Percentiles rank a stretch among this genome's conserved stretches.
These are phyloP conservation scores for Graphiopsis chlorocephala DNA, from an alignment of 2,329 filamentous ascomycete species.

Conservation along the genomic window DNA sequence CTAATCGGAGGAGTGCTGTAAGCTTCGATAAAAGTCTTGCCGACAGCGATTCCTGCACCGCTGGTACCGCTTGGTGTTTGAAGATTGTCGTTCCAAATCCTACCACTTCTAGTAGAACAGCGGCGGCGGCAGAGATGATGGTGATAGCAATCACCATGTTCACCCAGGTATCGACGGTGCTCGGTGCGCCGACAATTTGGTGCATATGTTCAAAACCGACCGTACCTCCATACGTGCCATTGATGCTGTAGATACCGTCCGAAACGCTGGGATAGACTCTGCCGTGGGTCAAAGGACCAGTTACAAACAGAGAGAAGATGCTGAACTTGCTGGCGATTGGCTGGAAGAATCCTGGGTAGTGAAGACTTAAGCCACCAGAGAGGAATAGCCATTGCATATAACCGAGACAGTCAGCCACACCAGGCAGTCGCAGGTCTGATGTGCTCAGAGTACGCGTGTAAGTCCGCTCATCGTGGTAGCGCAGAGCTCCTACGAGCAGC, in stretches of 20 bases:
- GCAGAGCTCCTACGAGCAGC: not conserved
- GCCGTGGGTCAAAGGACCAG: not conserved
- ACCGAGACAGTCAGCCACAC: not conserved
- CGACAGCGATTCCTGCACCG: not conserved
- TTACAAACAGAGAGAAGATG: constrained; percentile 1
- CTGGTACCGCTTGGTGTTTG: not conserved
- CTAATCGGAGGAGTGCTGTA: not conserved
- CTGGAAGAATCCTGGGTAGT: constrained; percentile 10
- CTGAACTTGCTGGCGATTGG: constrained; percentile 5
- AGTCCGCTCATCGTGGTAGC: not conserved
- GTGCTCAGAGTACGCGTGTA: not conserved
- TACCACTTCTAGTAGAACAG: not conserved
- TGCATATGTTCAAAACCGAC: constrained; percentile 11
- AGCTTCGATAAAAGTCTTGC: not conserved
- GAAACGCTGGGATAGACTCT: not conserved
- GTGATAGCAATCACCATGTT: constrained; percentile 5
- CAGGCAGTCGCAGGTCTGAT: not conserved
- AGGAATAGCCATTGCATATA: constrained; percentile 11
- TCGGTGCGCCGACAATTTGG: constrained; percentile 11
- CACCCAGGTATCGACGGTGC: not conserved
- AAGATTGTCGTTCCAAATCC: not conserved
- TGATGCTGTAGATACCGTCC: constrained; percentile 9
- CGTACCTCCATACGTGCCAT: constrained; percentile 9
- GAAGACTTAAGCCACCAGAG: not conserved
- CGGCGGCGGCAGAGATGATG: not conserved